Conservation (phyloP, 768 basidiomycete genomes). For the Tricholoma furcatifolium region DNA sequence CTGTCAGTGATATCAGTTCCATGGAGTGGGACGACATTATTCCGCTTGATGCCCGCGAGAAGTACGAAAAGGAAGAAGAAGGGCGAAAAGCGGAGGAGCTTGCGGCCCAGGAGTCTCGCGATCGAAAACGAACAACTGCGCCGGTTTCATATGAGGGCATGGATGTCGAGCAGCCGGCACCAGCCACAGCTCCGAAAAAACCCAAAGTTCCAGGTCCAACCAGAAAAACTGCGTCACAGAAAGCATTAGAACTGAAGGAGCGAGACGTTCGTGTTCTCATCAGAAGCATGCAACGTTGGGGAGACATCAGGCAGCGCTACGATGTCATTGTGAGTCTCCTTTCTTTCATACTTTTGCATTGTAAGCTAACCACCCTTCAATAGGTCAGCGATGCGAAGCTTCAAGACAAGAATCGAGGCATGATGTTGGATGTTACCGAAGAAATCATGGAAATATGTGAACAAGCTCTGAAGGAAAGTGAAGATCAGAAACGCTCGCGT, state of each 20-base stretch:
- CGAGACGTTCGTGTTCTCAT: constrained; percentile 95
- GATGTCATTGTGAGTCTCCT: constrained; percentile 78
- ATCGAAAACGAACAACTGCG: constrained; percentile 83
- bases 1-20: constrained; percentile 97
- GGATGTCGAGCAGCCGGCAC: constrained; percentile 76
- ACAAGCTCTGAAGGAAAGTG: constrained; percentile 81
- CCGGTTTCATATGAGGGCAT: constrained; percentile 91
- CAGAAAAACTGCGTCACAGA: constrained; percentile 90
- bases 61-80: constrained; percentile 79
- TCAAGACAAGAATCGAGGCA: constrained; percentile 88
- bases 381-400: constrained; percentile 90
- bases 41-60: constrained; percentile 86
- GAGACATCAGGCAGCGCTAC: constrained; percentile 93
- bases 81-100: constrained; percentile 72
- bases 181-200: constrained; percentile 68
- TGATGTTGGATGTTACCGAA: constrained; percentile 89
- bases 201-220: constrained; percentile 69
- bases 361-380: constrained; percentile 1
- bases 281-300: constrained; percentile 95
- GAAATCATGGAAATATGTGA: constrained; percentile 88
- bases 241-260: constrained; percentile 96
- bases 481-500: constrained; percentile 73
- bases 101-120: constrained; percentile 63
- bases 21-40: constrained; percentile 99
- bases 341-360: constrained; percentile 2